Percentiles rank a stretch among this genome's conserved stretches.
Conservation (phyloP, 2,329 filamentous ascomycete genomes). For the Domatiomyces globalis region DNA sequence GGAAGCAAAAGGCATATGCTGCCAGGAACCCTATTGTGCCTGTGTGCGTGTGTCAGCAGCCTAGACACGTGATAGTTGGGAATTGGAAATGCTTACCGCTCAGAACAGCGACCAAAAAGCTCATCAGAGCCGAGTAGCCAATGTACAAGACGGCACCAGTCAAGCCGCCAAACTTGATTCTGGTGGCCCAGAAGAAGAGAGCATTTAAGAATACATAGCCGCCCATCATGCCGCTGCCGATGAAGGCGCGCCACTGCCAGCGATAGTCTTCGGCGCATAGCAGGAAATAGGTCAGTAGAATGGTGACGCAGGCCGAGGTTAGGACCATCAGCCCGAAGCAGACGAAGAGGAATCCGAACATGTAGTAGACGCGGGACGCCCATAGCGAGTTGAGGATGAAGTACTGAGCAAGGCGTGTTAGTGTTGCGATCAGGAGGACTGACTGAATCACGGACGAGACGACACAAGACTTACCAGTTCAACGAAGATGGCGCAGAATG, state of each 20-base stretch:
- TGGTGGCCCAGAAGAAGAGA: conserved; percentile 77
- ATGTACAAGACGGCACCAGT: conserved; percentile 83
- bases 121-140: conserved; percentile 80
- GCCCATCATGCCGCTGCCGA: conserved; percentile 78
- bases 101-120: conserved; percentile 81
- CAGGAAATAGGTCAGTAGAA: conserved; percentile 90
- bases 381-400: conserved; percentile 99
- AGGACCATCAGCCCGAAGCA: conserved; percentile 97
- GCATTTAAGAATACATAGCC: conserved; percentile 87
- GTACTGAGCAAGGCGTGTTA: conserved; percentile 35
- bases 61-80: conserved; percentile 2
- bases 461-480: conserved; percentile 43
- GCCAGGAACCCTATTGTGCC: conserved; percentile 92
- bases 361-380: conserved; percentile 99
- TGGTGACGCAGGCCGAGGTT: conserved; percentile 80
- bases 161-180: conserved; percentile 69
- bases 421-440: too few species aligned
- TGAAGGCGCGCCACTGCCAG: conserved; percentile 96
- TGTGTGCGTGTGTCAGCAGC: conserved; percentile 25
- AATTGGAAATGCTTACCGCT: conserved; percentile 52
- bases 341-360: conserved; percentile 98
- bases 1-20: conserved; percentile 84
- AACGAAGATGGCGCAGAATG: conserved; percentile 93
- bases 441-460: neutral
- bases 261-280: conserved; percentile 95